A percentile compares a stretch with the other conserved stretches of the same genome.
phyloP scores from a whole-genome alignment of 257 asterid genomes.

The Hygrophila difformis region DNA sequence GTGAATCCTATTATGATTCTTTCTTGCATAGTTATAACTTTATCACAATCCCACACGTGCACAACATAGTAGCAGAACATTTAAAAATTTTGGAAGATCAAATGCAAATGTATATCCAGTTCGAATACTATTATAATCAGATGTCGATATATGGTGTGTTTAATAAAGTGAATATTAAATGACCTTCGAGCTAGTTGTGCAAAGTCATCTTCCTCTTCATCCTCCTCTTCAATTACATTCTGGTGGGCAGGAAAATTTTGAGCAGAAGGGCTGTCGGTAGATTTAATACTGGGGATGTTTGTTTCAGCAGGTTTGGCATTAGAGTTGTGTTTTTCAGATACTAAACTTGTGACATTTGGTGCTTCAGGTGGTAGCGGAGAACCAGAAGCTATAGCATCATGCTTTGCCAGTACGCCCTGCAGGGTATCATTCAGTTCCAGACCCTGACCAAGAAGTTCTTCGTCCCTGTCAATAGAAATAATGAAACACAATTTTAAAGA shows the following conservation, averaged over 20 bases:
- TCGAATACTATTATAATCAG: too few relatives aligned
- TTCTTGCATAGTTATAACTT: too few relatives aligned
- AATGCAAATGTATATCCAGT: too few relatives aligned
- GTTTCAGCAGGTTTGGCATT: constrained; percentile 21
- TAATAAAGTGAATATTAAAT: constrained; percentile 5
- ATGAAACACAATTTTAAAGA: neutral
- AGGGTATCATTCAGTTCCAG: constrained; percentile 74
- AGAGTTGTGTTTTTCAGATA: constrained; percentile 25
- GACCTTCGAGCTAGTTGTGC: constrained; percentile 88
- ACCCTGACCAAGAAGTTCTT: constrained; percentile 75
- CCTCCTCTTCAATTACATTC: constrained; percentile 40
- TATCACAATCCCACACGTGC: too few relatives aligned
- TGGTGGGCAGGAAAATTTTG: constrained; percentile 24
- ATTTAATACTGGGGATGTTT: constrained; percentile 12
- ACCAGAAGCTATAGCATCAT: constrained; percentile 80
- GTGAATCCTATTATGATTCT: too few relatives aligned
- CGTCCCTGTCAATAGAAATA: constrained; percentile 69
- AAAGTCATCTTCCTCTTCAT: constrained; percentile 91
- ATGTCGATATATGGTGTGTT: too few relatives aligned
- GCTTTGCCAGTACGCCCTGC: constrained; percentile 58
- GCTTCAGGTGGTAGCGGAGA: constrained; percentile 38
- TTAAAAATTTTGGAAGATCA: too few relatives aligned
- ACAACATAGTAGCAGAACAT: too few relatives aligned
- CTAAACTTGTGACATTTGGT: constrained; percentile 13
- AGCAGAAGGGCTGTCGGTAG: constrained; percentile 29